Percentiles rank a stretch among this genome's conserved stretches.
phyloP scores from a whole-genome alignment of 495 filamentous ascomycete species.

The Lentithecium fluviatile region DNA sequence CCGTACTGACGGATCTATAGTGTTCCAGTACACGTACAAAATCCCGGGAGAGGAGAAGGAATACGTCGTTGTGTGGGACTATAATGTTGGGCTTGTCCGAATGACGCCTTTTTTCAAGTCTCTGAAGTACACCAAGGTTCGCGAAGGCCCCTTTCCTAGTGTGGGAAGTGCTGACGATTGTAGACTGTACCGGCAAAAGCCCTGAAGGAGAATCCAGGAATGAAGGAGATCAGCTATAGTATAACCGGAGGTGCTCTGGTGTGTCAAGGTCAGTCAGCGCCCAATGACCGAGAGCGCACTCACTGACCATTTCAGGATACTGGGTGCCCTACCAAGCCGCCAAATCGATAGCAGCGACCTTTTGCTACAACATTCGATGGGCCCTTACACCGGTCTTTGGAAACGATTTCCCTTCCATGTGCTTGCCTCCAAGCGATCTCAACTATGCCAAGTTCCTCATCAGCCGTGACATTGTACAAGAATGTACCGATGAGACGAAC shows the following conservation, averaged over 20 bases:
- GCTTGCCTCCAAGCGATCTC: conserved; percentile 58
- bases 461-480: conserved; percentile 55
- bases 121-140: conserved; percentile 79
- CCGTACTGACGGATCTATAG: conserved; percentile 48
- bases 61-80: conserved; percentile 93
- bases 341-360: conserved; percentile 77
- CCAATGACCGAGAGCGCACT: not conserved
- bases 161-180: conserved; percentile 6
- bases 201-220: conserved; percentile 72
- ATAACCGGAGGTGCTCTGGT: conserved; percentile 89
- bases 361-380: conserved; percentile 80
- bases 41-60: conserved; percentile 62
- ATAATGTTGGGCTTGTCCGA: conserved; percentile 89
- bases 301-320: conserved; percentile 64
- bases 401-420: conserved; percentile 68
- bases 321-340: conserved; percentile 93
- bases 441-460: conserved; percentile 69
- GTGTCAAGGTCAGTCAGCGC: conserved; percentile 70
- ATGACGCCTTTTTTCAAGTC: conserved; percentile 96
- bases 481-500: conserved; percentile 55
- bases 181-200: conserved; percentile 84
- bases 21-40: conserved; percentile 89
- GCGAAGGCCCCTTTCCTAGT: not conserved
- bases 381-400: conserved; percentile 89
- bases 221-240: conserved; percentile 82